Evolutionary conservation across 306 rosid genomes (phyloP).

Genomic region (Vicia sativa): DNA sequence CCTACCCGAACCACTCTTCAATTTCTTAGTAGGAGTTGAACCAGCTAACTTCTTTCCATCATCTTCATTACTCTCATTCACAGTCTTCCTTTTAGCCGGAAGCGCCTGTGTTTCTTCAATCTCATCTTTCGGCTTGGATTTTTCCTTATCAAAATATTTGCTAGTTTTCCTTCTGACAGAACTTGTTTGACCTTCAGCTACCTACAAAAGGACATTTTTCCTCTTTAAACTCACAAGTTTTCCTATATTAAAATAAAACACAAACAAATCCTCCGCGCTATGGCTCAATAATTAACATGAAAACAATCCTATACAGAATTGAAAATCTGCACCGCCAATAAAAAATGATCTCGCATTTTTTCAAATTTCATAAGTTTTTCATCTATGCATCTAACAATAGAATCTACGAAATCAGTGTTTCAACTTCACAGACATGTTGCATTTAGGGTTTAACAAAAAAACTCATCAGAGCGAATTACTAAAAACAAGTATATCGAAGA

Average conservation of each 20-base stretch:
- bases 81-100: conserved; percentile 72
- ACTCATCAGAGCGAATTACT: background rate
- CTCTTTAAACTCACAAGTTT: background rate
- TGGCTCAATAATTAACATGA: background rate
- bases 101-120: conserved; percentile 47
- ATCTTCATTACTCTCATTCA: conserved; percentile 49
- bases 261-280: conserved; percentile 5
- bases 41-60: conserved; percentile 64
- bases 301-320: conserved; percentile 18
- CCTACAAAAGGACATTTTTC: conserved; percentile 44
- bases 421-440: conserved; percentile 9
- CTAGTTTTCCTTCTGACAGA: conserved; percentile 82
- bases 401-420: conserved; percentile 19
- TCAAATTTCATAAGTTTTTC: conserved; percentile 8
- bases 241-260: conserved; percentile 9
- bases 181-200: conserved; percentile 54
- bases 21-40: conserved; percentile 67
- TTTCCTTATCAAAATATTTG: conserved; percentile 62
- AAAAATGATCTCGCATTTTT: conserved; percentile 18
- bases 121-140: conserved; percentile 58
- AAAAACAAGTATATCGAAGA: conserved; percentile 7
- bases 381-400: background rate
- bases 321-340: background rate
- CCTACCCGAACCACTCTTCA: conserved; percentile 70
- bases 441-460: background rate